A percentile compares a stretch with the other conserved stretches of the same genome.
phyloP scores from a whole-genome alignment of 106 monocot species.

The Posidonia australis region DNA sequence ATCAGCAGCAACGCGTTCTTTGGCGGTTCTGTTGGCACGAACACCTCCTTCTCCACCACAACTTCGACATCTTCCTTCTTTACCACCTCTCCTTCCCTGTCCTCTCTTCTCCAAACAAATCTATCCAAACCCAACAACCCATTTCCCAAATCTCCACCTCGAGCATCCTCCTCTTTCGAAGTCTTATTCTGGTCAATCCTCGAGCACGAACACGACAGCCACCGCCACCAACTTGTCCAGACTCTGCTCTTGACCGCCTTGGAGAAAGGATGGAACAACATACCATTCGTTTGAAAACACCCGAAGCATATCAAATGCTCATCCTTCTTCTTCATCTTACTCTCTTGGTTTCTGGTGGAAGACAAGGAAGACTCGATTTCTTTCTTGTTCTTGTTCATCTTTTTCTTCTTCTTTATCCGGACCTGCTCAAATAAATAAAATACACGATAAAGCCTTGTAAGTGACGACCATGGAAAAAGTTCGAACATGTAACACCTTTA shows the following conservation, averaged over 20 bases:
- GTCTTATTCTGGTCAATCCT: too few species aligned
- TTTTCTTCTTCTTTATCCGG: conserved; percentile 12
- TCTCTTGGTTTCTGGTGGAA: not conserved
- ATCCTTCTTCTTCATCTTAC: conserved; percentile 1
- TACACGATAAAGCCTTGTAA: not conserved
- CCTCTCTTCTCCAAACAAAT: too few species aligned
- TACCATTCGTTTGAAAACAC: too few species aligned
- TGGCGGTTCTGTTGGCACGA: conserved; percentile 46
- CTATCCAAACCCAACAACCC: too few species aligned
- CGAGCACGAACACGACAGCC: conserved; percentile 1
- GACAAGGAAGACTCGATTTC: not conserved
- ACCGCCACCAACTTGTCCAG: not conserved
- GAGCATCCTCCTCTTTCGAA: too few species aligned
- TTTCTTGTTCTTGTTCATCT: not conserved
- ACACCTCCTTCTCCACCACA: conserved; percentile 15
- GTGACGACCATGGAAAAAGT: not conserved
- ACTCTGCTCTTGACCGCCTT: too few species aligned
- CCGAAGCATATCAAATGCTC: not conserved
- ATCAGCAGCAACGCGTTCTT: conserved; percentile 87
- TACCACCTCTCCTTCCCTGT: too few species aligned
- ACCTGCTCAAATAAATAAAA: conserved; percentile 6
- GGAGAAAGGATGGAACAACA: too few species aligned
- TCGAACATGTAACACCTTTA: conserved; percentile 22
- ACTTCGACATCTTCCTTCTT: too few species aligned
- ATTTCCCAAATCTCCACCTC: too few species aligned